Evolutionary conservation across 192 early-diverging fungal genomes (phyloP), one percentile per base, ranked within the genome.

Genomic region (Gaertneriomyces sp.): DNA sequence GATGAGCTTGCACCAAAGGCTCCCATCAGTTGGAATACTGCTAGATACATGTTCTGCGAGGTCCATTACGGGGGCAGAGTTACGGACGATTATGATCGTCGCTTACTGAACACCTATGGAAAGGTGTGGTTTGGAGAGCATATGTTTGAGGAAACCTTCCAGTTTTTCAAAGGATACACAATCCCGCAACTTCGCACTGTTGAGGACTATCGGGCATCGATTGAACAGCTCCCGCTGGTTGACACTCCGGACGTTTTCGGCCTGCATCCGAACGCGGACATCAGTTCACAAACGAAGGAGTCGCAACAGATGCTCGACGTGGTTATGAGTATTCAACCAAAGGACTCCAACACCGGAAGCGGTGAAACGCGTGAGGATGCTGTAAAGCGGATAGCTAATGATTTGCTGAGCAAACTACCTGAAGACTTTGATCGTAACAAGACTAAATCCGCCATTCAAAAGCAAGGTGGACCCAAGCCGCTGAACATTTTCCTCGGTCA

Each of bases 81-180:
- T 25, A 87, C 85, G 20, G 85, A 87, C 60, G 85, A 86, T 55
- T 86, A 65, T 69, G 84, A 86, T 57, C 64, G 83, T 81, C 84
- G 84, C 25, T 53, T 86, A 39, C 70, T 86, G 25, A 69, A 45
- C 11, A 85, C 83, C 7, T 85, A 85, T 71, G 83, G 83, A 25
- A 85, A 84, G 47, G 85, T 87, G 10, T 87, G 85, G 85, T 87
- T 87, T 53, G 85, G 85, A 6, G 85, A 87, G 60, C 83, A 87
- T 63, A 87, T 87, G 85, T 87, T 87, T 60, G 52, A 70, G 56
- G 84, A 86, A 61, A 84, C 64, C n/a, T 87, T 87, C 64, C 60
- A 47, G 40, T 87, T 87, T 50, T 85, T 81, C 76, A 87, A 87
- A 60, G 85, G 83, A 38, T 87, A 87, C 61, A 72, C 61, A 8